phyloP scores from a whole-genome alignment of 345 rosid species.

The Camelina sativa region DNA sequence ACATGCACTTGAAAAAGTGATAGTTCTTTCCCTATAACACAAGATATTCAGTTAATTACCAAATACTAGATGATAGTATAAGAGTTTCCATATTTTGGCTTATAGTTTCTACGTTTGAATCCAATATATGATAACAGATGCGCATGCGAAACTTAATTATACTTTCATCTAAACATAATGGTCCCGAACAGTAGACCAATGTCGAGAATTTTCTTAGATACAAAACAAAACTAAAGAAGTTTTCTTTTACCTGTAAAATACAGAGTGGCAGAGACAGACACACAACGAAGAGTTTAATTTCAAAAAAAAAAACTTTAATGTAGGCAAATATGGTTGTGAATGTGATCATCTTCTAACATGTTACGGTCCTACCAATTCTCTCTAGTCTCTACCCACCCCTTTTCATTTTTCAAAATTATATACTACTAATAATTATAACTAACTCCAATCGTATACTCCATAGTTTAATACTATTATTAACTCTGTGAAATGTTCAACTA shows the following conservation, averaged over 20 bases:
- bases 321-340: constrained; percentile 38
- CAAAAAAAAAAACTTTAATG: constrained; percentile 3
- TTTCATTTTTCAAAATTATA: neutral
- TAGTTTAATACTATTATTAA: neutral
- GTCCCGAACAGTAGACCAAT: neutral
- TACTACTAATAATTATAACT: neutral
- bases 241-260: neutral
- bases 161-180: constrained; percentile 13
- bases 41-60: too few relatives aligned
- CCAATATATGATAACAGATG: neutral
- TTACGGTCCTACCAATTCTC: constrained; percentile 39
- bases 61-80: too few relatives aligned
- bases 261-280: constrained; percentile 17
- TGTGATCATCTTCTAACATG: constrained; percentile 37
- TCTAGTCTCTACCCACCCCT: constrained; percentile 19
- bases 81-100: neutral
- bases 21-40: neutral
- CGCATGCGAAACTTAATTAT: neutral
- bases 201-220: neutral
- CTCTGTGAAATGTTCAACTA: neutral
- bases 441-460: constrained; percentile 15
- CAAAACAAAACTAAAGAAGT: neutral
- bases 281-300: constrained; percentile 8
- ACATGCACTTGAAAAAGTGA: neutral
- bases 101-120: neutral